Evolutionary conservation across 2,329 filamentous ascomycete genomes (phyloP).

Genomic region (Camillea tinctor): DNA sequence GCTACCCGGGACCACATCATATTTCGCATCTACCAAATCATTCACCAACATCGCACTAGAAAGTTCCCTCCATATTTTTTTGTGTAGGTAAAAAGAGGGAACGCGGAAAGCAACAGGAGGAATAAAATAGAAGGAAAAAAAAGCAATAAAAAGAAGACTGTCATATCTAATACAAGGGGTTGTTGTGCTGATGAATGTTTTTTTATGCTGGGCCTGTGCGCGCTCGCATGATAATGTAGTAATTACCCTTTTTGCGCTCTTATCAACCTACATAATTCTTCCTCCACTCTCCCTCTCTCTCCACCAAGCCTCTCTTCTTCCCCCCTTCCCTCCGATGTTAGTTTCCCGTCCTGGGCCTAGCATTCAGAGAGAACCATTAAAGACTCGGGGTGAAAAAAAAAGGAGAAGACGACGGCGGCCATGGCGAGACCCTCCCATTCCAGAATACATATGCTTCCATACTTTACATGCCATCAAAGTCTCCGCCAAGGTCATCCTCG

Average conservation of each 20-base stretch:
- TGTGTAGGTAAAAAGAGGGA: too few species aligned
- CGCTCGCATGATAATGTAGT: conserved; percentile 10
- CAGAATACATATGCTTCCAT: conserved; percentile 29
- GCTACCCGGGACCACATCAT: not conserved
- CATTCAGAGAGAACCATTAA: conserved; percentile 12
- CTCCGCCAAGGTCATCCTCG: conserved; percentile 91
- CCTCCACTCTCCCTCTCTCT: too few species aligned
- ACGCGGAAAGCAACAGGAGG: not conserved
- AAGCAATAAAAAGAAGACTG: conserved; percentile 11
- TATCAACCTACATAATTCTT: conserved; percentile 18
- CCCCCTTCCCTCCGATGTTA: conserved; percentile 1
- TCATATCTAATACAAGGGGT: conserved; percentile 30
- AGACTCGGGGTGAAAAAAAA: too few species aligned
- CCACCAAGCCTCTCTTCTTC: too few species aligned
- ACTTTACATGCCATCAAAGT: conserved; percentile 88
- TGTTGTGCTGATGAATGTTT: conserved; percentile 5
- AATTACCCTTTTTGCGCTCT: conserved; percentile 9
- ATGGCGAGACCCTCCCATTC: conserved; percentile 16
- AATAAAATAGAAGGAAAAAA: not conserved
- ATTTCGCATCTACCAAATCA: conserved; percentile 12
- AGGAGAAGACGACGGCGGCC: conserved; percentile 10
- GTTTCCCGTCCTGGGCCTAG: conserved; percentile 8
- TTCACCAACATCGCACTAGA: conserved; percentile 4
- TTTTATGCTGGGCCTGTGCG: conserved; percentile 14
- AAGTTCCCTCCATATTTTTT: too few species aligned